Conservation (phyloP, 2,329 filamentous ascomycete genomes). For the Harringtonia aguacate region DNA sequence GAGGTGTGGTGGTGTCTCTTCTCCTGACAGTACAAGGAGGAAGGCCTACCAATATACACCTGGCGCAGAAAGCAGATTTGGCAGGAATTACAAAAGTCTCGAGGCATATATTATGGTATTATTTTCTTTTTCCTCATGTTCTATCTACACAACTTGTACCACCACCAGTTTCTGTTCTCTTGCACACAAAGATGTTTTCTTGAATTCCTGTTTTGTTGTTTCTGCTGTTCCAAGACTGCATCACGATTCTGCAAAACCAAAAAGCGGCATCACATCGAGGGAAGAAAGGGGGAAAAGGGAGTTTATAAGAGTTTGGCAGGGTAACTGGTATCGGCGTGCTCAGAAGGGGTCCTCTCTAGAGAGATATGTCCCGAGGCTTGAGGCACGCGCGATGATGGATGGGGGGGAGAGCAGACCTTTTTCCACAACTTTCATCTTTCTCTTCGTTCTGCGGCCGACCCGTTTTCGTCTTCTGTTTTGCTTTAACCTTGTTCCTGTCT, state of each 20-base stretch:
- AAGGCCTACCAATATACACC: not conserved
- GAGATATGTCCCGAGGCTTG: not conserved
- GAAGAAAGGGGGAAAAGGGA: not conserved
- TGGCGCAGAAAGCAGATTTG: not conserved
- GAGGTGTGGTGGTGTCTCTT: conserved; percentile 4
- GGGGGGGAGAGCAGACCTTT: not conserved
- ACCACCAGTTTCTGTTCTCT: no score
- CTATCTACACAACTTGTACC: no score
- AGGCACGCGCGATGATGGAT: not conserved
- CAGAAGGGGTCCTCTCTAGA: no score
- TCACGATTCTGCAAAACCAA: not conserved
- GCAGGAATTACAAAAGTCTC: conserved; percentile 4
- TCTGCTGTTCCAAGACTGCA: not conserved
- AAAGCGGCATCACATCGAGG: not conserved
- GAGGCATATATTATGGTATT: not conserved
- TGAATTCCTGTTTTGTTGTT: not conserved
- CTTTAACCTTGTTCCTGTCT: no score
- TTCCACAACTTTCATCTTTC: no score
- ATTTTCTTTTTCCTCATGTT: not conserved
- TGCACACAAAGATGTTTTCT: not conserved
- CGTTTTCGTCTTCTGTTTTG: not conserved
- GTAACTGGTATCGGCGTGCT: not conserved
- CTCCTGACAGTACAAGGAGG: not conserved
- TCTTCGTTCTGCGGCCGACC: no score
- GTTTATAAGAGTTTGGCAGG: not conserved